Conservation (phyloP, 2,329 filamentous ascomycete genomes). For the Colletotrichum euphorbiae region DNA sequence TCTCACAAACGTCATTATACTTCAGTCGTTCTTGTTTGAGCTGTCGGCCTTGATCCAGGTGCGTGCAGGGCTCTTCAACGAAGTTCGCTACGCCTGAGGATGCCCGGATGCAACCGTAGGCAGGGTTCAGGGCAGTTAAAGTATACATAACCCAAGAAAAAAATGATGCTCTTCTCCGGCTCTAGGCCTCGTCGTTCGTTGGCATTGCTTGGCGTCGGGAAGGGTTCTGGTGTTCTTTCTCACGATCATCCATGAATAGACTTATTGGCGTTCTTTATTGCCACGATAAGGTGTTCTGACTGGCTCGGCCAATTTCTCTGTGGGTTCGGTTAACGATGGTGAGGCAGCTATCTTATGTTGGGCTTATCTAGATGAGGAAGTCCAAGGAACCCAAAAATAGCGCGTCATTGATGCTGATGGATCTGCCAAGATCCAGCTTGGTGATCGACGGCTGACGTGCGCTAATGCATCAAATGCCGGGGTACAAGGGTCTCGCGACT, state of each 20-base stretch:
- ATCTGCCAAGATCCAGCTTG: conserved; percentile 1
- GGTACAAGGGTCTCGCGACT: background rate
- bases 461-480: conserved; percentile 28
- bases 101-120: background rate
- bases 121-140: background rate
- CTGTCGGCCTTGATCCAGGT: conserved; percentile 80
- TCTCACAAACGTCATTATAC: conserved; percentile 81
- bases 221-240: background rate
- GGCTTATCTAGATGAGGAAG: conserved; percentile 9
- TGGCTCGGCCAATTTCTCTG: background rate
- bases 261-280: background rate
- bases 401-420: conserved; percentile 14
- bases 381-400: background rate
- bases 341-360: background rate
- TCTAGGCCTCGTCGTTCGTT: conserved; percentile 10
- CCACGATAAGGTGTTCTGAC: background rate
- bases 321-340: conserved; percentile 5
- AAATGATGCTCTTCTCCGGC: background rate
- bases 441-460: conserved; percentile 22
- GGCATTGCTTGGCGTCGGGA: conserved; percentile 10
- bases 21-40: conserved; percentile 85
- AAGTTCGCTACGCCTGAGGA: conserved; percentile 71
- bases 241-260: background rate
- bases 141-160: conserved; percentile 9
- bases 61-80: conserved; percentile 79